Evolutionary conservation across 352 stramenopile species (phyloP).

Genomic region (Globisporangium radiosum): DNA sequence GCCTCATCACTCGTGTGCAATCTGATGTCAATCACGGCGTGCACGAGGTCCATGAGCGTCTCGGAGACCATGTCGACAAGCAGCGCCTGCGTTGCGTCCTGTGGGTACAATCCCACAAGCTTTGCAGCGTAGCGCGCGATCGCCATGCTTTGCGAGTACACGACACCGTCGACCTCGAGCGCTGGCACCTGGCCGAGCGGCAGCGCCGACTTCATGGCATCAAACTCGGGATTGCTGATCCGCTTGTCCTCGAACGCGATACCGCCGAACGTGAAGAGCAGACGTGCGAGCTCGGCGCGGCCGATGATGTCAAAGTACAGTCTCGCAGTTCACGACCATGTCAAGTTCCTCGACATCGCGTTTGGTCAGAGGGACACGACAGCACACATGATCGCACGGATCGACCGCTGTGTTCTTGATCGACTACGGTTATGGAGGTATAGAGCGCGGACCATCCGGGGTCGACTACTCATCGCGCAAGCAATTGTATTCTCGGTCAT

Average conservation of each 20-base stretch:
- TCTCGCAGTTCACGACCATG: too few relatives aligned
- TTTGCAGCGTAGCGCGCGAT: conserved; percentile 40
- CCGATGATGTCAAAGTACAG: conserved; percentile 47
- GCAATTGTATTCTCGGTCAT: too few relatives aligned
- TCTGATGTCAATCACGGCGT: conserved; percentile 15
- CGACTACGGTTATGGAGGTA: too few relatives aligned
- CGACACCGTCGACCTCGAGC: conserved; percentile 28
- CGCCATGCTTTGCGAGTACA: conserved; percentile 31
- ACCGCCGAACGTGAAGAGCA: conserved; percentile 34
- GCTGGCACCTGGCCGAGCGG: conserved; percentile 35
- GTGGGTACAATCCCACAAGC: conserved; percentile 25
- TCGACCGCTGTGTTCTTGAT: too few relatives aligned
- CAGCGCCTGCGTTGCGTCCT: conserved; percentile 18
- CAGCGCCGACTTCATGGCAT: conserved; percentile 26
- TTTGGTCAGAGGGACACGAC: too few relatives aligned
- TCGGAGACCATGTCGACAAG: conserved; percentile 19
- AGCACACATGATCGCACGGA: too few relatives aligned
- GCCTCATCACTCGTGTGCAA: conserved; percentile 28
- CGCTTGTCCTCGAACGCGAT: conserved; percentile 32
- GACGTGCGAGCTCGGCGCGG: conserved; percentile 39
- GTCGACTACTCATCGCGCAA: too few relatives aligned
- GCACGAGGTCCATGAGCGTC: conserved; percentile 12
- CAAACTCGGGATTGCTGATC: conserved; percentile 20
- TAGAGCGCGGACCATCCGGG: too few relatives aligned
- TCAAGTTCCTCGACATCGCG: too few relatives aligned